A percentile compares a stretch with the other conserved stretches of the same genome.
phyloP scores from a whole-genome alignment of 352 stramenopile species.

The Phytophthora citricola region DNA sequence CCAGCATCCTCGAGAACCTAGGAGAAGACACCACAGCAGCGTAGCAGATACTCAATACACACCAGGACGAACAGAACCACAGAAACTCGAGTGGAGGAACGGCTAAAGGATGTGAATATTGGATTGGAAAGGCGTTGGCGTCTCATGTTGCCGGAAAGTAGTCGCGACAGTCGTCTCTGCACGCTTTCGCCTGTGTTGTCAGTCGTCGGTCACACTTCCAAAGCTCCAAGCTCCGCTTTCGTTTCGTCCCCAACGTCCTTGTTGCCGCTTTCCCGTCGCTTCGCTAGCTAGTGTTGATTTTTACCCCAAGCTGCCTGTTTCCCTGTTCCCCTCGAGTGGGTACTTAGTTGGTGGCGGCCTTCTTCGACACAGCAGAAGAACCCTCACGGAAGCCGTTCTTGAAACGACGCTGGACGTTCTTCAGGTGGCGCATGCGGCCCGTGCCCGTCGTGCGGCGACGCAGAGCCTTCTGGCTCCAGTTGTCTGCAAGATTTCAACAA shows the following conservation, averaged over 20 bases:
- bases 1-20: conserved; percentile 84
- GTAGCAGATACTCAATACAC: conserved; percentile 9
- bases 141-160: conserved; percentile 21
- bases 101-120: conserved; percentile 54
- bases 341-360: conserved; percentile 90
- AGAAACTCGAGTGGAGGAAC: conserved; percentile 27
- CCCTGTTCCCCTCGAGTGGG: conserved; percentile 32
- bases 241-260: conserved; percentile 25
- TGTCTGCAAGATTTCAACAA: conserved; percentile 62
- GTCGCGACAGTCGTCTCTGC: conserved; percentile 12
- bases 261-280: conserved; percentile 42
- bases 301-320: conserved; percentile 48
- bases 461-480: conserved; percentile 98
- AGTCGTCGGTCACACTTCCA: conserved; percentile 3
- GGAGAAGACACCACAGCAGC: conserved; percentile 48
- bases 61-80: conserved; percentile 17
- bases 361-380: conserved; percentile 86
- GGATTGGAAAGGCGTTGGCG: conserved; percentile 43
- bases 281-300: conserved; percentile 41
- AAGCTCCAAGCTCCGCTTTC: conserved; percentile 24
- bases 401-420: conserved; percentile 98
- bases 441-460: conserved; percentile 96
- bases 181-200: conserved; percentile 31
- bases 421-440: conserved; percentile 99
- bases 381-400: conserved; percentile 99